These are phyloP conservation scores for Yamadazyma sp. DNA, from an alignment of 1,139 yeast genomes.

Conservation along the genomic window DNA sequence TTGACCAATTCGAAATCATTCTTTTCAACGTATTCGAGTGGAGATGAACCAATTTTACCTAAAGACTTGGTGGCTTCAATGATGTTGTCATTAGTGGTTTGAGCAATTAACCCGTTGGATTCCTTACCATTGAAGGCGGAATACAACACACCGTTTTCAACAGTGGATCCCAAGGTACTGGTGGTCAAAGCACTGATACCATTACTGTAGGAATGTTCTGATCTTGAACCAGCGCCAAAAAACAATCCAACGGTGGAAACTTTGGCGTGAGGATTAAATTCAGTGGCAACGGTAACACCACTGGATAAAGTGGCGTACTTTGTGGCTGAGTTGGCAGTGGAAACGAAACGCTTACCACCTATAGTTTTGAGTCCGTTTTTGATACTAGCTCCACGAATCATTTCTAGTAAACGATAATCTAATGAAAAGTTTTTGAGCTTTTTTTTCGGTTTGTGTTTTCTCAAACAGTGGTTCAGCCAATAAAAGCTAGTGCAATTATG, in stretches of 20 bases:
- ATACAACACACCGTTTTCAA: conserved; percentile 47
- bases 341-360: conserved; percentile 50
- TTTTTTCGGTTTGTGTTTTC: conserved; percentile 5
- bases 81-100: conserved; percentile 46
- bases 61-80: conserved; percentile 43
- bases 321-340: conserved; percentile 61
- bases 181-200: conserved; percentile 73
- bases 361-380: conserved; percentile 13
- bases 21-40: conserved; percentile 30
- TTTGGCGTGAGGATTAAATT: conserved; percentile 54
- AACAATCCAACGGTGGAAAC: conserved; percentile 67
- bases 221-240: conserved; percentile 73
- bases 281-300: conserved; percentile 73
- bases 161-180: conserved; percentile 44
- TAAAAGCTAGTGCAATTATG: conserved; percentile 10
- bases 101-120: conserved; percentile 53
- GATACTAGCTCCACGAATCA: conserved; percentile 19
- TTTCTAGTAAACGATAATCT: conserved; percentile 4
- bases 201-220: conserved; percentile 76
- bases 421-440: conserved; percentile 5
- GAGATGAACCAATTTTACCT: conserved; percentile 36
- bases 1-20: conserved; percentile 36
- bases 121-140: conserved; percentile 50
- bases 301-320: conserved; percentile 69
- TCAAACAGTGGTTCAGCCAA: conserved; percentile 9